Base-by-base conservation (phyloP, 2,329 filamentous ascomycete species). In the Diaporthe longicolla region DNA sequence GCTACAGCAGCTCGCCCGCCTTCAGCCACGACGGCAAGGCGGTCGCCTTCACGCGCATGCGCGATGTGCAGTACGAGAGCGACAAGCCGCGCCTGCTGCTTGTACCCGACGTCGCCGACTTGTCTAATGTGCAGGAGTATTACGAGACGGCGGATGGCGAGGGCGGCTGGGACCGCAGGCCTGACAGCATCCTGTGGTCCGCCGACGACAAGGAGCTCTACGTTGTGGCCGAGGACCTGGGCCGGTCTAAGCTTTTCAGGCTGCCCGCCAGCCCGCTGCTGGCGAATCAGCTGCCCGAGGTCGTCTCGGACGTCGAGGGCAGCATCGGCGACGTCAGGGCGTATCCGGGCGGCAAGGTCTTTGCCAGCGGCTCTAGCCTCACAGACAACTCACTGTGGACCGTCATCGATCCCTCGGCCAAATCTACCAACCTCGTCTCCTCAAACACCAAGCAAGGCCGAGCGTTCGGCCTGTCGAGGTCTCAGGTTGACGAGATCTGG, bases 31-130 rank as follows among this genome's bases (percentile, higher is more conserved):
- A 93, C 78, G 94, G 94, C 13, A 89, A 87, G 48, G 89, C 89
- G 74, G 85, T 96, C 35, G 94, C 91, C 1, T 98, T 97, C 81
- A 87, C 94, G 40, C 91, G 93, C 75, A 97, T 97, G 95, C 89
- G 89, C 76, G 89, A 89, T 72, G 87, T 90, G 69, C 91, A 93
- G 74, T 97, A 98, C 81, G 95, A 98, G 82, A 90, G 93, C 21
- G 95, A 98, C 84, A 93, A 93, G 81, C 89, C 92, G 58, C 89
- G 91, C 58, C 84, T 95, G 5, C 83, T 95, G 76, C 83, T 94
- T 3, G 82, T 94, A 9, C 88, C 90, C 1, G 88, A 94, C 77
- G 84, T 94, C 65, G 82, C 81, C 19, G 87, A 91, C 74, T 83
- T 91, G 13, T 85, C 84, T 74, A 88, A 89, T 74, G 88, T 91